Conservation (phyloP, 2,329 filamentous ascomycete species). For the Ceratocystis alfenasii region DNA sequence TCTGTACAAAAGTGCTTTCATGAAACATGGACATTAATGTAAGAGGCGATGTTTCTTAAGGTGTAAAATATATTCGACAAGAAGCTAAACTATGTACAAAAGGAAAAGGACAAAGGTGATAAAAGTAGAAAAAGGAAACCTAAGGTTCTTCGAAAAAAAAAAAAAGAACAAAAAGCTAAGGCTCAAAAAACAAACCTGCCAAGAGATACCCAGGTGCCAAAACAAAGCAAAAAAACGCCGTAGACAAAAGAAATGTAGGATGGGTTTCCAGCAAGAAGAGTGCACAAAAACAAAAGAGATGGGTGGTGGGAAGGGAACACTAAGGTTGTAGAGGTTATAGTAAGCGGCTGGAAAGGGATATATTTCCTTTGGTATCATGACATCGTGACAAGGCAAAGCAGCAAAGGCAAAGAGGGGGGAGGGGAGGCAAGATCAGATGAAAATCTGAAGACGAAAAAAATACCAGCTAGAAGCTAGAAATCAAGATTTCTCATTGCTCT, state of each 20-base stretch:
- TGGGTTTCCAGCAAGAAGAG: background rate
- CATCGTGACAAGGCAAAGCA: constrained; percentile 18
- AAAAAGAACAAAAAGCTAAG: background rate
- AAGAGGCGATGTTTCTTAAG: background rate
- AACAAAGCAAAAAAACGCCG: constrained; percentile 1
- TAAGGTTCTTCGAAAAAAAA: background rate
- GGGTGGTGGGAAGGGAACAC: background rate
- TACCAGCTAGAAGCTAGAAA: background rate
- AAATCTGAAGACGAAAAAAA: background rate
- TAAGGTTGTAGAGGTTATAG: background rate
- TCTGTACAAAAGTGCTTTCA: background rate
- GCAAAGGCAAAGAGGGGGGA: background rate
- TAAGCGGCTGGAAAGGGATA: background rate
- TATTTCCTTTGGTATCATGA: constrained; percentile 19
- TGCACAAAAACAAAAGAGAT: constrained; percentile 1
- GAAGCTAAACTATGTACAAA: background rate
- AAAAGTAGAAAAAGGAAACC: background rate
- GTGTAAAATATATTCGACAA: background rate
- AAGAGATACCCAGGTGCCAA: background rate
- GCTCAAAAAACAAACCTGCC: background rate
- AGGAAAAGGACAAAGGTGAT: background rate
- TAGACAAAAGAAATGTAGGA: constrained; percentile 1
- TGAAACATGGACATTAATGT: background rate
- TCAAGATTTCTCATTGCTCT: background rate
- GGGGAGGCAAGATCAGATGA: background rate